These are phyloP conservation scores for Pseudevernia furfuracea DNA, from an alignment of 495 filamentous ascomycete genomes.

Conservation along the genomic window DNA sequence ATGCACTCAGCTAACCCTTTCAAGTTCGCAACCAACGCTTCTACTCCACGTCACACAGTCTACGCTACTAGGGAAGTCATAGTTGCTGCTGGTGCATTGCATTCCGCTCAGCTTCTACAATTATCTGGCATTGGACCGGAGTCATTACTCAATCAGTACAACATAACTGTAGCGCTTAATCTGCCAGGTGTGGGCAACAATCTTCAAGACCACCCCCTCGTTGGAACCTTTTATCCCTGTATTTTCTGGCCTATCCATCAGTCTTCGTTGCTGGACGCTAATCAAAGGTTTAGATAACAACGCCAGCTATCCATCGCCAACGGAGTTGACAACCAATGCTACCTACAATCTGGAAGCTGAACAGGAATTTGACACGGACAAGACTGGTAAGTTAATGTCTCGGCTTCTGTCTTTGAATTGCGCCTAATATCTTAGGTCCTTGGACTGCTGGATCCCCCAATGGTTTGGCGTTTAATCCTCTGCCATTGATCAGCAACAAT, in stretches of 20 bases:
- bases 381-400: conserved; percentile 19
- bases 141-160: conserved; percentile 34
- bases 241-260: background rate
- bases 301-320: conserved; percentile 27
- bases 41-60: conserved; percentile 27
- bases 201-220: conserved; percentile 47
- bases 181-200: conserved; percentile 50
- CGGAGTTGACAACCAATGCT: conserved; percentile 26
- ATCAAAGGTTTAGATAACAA: conserved; percentile 24
- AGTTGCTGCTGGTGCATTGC: conserved; percentile 49
- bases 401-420: background rate
- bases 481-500: conserved; percentile 27
- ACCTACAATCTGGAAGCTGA: conserved; percentile 26
- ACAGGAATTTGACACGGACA: conserved; percentile 22
- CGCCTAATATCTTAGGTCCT: conserved; percentile 19
- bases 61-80: conserved; percentile 50
- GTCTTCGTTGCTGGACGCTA: background rate
- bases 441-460: conserved; percentile 29
- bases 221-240: conserved; percentile 30
- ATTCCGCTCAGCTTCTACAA: conserved; percentile 51
- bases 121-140: conserved; percentile 47
- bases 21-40: conserved; percentile 27
- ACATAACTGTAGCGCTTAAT: conserved; percentile 40
- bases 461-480: conserved; percentile 26
- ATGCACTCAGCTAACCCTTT: background rate